A percentile compares a stretch with the other conserved stretches of the same genome.
These are phyloP conservation scores for Hygrocybe coccinea DNA, from an alignment of 768 basidiomycete genomes.

Conservation along the genomic window DNA sequence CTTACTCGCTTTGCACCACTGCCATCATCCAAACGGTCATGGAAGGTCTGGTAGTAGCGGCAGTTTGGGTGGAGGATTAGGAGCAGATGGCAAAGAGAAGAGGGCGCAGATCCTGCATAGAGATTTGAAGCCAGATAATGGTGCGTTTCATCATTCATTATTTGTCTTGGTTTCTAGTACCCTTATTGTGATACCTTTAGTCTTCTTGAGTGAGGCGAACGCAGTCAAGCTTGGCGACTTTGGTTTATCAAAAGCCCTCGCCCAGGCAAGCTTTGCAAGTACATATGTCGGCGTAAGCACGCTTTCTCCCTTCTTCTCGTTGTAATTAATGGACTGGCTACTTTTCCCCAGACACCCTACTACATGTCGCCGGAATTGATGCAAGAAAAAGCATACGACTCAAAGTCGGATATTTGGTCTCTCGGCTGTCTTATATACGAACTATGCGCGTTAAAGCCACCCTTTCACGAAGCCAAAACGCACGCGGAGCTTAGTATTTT, in stretches of 20 bases:
- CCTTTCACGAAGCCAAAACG: constrained; percentile 90
- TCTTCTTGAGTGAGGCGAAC: constrained; percentile 82
- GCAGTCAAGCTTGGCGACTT: constrained; percentile 97
- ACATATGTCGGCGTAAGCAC: constrained; percentile 91
- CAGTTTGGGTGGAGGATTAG: constrained; percentile 24
- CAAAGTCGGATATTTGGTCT: constrained; percentile 98
- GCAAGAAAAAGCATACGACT: constrained; percentile 95
- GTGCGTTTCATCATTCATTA: constrained; percentile 37
- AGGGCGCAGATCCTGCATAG: constrained; percentile 83
- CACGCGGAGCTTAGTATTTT: constrained; percentile 79
- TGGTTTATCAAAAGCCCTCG: constrained; percentile 88
- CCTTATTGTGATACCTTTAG: constrained; percentile 34
- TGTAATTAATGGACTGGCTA: no score
- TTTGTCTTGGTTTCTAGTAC: neutral
- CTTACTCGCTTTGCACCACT: constrained; percentile 81
- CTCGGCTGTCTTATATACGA: constrained; percentile 96
- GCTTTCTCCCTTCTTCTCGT: no score
- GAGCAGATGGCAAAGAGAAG: constrained; percentile 45
- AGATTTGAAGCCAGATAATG: constrained; percentile 97
- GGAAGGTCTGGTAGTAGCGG: constrained; percentile 43
- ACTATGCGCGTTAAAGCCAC: constrained; percentile 88
- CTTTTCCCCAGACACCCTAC: constrained; percentile 80
- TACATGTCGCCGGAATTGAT: constrained; percentile 99
- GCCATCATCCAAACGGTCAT: constrained; percentile 75
- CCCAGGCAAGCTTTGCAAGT: constrained; percentile 83